These are phyloP conservation scores for Dactylonectria estremocensis DNA, from an alignment of 2,329 filamentous ascomycete genomes.

Conservation along the genomic window DNA sequence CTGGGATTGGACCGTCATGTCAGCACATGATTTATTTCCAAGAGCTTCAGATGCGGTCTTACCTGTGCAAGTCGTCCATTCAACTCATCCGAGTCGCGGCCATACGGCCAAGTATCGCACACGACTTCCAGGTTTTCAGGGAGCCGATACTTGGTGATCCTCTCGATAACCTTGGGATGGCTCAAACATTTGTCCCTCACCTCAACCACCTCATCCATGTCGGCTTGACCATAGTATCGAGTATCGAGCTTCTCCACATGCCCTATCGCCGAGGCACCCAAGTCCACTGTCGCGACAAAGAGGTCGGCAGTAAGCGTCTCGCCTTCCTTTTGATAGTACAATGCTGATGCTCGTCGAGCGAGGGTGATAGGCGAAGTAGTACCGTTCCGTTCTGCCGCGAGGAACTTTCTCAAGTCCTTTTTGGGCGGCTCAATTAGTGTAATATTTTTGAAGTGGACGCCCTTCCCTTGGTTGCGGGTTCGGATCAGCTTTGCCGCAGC, in stretches of 20 bases:
- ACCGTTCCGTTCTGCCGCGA: constrained; percentile 22
- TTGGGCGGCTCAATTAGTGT: constrained; percentile 31
- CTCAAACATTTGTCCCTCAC: constrained; percentile 27
- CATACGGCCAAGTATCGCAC: constrained; percentile 31
- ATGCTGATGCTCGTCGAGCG: constrained; percentile 15
- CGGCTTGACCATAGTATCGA: constrained; percentile 25
- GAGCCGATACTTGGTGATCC: constrained; percentile 23
- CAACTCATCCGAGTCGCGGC: constrained; percentile 16
- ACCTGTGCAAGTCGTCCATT: constrained; percentile 26
- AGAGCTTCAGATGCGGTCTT: not conserved
- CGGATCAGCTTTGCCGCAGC: constrained; percentile 1
- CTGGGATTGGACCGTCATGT: not conserved
- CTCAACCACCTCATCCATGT: constrained; percentile 28
- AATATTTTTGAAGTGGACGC: constrained; percentile 34
- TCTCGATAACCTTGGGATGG: constrained; percentile 25
- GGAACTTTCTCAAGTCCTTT: constrained; percentile 22
- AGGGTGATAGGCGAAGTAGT: not conserved
- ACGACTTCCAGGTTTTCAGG: constrained; percentile 21
- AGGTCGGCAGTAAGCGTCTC: constrained; percentile 12
- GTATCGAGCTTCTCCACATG: constrained; percentile 24
- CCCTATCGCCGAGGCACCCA: constrained; percentile 2
- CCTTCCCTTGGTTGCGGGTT: not conserved
- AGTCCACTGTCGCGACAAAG: constrained; percentile 7
- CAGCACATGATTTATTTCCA: not conserved
- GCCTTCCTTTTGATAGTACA: constrained; percentile 17